Base-by-base conservation (phyloP, 129 eudicot species). In the Artemisia argyi region DNA sequence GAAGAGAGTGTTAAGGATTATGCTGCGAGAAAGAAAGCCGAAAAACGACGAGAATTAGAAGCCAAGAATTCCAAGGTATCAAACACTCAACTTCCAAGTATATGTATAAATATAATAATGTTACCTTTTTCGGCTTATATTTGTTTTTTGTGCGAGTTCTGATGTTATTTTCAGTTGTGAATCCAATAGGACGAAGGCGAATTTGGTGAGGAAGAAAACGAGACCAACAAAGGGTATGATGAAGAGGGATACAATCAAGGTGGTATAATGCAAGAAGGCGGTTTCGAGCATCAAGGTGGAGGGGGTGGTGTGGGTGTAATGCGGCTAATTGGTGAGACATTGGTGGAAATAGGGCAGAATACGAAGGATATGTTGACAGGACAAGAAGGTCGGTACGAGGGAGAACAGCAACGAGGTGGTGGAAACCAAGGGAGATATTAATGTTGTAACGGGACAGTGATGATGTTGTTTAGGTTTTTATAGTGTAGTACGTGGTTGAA, bases 271-370 rank as follows among this genome's bases (percentile, higher is more conserved):
- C 14, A 12, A 30, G 76, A 16, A 6, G 84, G 69, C 0, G 81
- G 80, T 28, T n/a, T 22, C 13, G 44, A 11, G 47, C 12, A 11
- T 2, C 32, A 64, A 14, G 30, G 54, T 4, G 51, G 22, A 0
- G 68, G 66, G 3, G 47, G 66, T 14, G 61, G 56, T 0, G 75
- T 68, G 1, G 69, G 96, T 6, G 81, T 87, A 17, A 64, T 90
- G 54, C 67, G 74, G 17, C 91, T 82, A 24, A 87, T 94, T 0
- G 97, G 92, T 2, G 97, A 90, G 72, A 88, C 96, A 28, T 72
- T 90, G 78, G 89, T 73, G 0, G 98, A 90, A 39, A 94, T 94
- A 30, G 97, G 96, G 3, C 85, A 84, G 83, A 89, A 81, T 0
- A 92, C 98, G 0, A 89, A 76, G 35, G 84, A 86, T 2, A 63